Evolutionary conservation across 208 protist species (phyloP).

Genomic region (Wallacemonas sp.): DNA sequence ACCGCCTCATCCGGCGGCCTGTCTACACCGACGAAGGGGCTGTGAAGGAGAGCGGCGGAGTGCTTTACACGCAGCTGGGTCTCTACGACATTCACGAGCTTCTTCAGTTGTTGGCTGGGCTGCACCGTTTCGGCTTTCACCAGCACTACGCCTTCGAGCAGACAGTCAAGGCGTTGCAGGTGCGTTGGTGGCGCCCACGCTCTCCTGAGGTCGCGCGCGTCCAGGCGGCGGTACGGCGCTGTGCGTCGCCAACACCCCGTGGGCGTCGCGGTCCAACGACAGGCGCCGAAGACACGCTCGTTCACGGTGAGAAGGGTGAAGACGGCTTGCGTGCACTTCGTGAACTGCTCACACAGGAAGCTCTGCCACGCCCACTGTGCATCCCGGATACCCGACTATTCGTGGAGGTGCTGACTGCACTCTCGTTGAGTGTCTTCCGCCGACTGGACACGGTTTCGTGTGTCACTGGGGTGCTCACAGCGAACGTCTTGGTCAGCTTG

Average conservation of each 20-base stretch:
- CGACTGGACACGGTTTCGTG: slow-evolving; percentile 33
- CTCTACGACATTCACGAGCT: slow-evolving; percentile 37
- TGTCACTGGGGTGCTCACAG: slow-evolving; percentile 27
- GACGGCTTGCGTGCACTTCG: background rate
- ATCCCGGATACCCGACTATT: slow-evolving; percentile 13
- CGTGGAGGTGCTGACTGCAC: slow-evolving; percentile 36
- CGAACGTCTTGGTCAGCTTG: slow-evolving; percentile 10
- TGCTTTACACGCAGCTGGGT: slow-evolving; percentile 41
- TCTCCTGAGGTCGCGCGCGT: background rate
- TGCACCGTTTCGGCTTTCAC: slow-evolving; percentile 72
- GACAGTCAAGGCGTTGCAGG: background rate
- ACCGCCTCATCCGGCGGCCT: slow-evolving; percentile 18
- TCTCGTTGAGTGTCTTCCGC: slow-evolving; percentile 35
- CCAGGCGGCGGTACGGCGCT: background rate
- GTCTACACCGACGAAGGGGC: background rate
- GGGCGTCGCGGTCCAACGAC: too few species aligned
- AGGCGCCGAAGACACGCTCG: too few species aligned
- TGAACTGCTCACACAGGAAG: background rate
- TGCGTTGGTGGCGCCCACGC: background rate
- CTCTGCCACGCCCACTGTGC: background rate
- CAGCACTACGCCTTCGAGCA: slow-evolving; percentile 46
- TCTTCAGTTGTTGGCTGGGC: slow-evolving; percentile 41
- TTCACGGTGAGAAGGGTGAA: background rate
- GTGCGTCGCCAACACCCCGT: background rate
- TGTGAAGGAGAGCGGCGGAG: too few species aligned